These are phyloP conservation scores for Penicillium verhagenii DNA, from an alignment of 495 filamentous ascomycete species.

Conservation along the genomic window DNA sequence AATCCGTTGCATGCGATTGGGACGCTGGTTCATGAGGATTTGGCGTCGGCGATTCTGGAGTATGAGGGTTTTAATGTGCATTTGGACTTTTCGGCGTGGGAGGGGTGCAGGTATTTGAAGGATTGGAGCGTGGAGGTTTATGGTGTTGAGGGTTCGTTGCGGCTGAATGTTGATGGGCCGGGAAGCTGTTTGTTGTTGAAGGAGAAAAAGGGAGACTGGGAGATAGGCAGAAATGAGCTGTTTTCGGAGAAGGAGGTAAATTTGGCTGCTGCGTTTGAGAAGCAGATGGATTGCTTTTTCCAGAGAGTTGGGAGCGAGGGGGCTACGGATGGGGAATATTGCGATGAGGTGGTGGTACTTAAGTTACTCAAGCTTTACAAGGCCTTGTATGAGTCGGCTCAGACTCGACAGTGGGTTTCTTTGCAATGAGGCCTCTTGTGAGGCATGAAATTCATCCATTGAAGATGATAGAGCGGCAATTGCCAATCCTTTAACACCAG, in stretches of 20 bases:
- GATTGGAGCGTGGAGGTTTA: neutral
- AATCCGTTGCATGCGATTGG: constrained; percentile 2
- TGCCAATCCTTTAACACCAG: no score
- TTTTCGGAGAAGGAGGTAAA: neutral
- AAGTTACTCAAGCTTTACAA: neutral
- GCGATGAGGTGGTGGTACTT: neutral
- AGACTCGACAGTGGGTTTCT: neutral
- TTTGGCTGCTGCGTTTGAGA: neutral
- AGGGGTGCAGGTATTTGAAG: neutral
- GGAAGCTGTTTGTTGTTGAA: neutral
- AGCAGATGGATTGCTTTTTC: neutral
- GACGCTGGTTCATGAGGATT: constrained; percentile 14
- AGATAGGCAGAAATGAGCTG: neutral
- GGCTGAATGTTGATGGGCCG: neutral
- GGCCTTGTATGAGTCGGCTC: neutral
- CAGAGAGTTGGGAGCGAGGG: neutral
- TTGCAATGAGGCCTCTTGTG: no score
- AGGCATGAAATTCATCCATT: no score
- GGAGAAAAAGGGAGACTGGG: neutral
- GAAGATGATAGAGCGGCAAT: no score
- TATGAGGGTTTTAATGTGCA: constrained; percentile 9
- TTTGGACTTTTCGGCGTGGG: constrained; percentile 13
- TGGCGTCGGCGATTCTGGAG: constrained; percentile 16
- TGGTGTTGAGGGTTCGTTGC: neutral
- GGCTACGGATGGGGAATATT: neutral